Base-by-base conservation (phyloP, 2,329 filamentous ascomycete genomes). In the Neospermospora avenae region DNA sequence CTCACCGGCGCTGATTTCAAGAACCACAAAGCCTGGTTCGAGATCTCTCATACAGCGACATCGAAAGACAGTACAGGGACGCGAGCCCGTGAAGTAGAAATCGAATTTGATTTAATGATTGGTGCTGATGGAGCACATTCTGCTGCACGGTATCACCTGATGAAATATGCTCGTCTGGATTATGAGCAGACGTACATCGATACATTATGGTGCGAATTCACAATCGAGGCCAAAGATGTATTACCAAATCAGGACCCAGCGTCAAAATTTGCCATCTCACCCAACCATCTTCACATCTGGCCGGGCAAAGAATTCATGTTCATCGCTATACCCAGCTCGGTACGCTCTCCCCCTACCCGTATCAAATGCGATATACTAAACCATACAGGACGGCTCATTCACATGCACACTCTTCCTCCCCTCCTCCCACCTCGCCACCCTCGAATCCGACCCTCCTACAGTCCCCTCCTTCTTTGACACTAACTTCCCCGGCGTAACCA, bases 221-320 rank as follows among this genome's bases (percentile, higher is more conserved):
- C 86, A 53, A 91, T 99, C 63, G 79, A 83, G 20, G 81, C 90
- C 0, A 74, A 74, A 31, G 63, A 74, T 2, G 68, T 69, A 0
- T 56, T 66, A 7, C 48, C 64, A 13, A 63, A 64, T 4, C 65
- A 71, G 28, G 72, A 75, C 37, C 65, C 73, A 16, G 67, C 73
- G 48, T 74, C 76, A 28, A 78, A 74, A 66, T 98, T 96, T 72
- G 81, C 81, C 51, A 95, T 98, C 67, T 95, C 91, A 0, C 91
- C 92, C 1, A 90, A 97, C 69, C 93, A 98, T 72, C 81, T 99
- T 1, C 95, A 99, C 75, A 99, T 99, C 72, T 99, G 95, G 95
- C 95, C 95, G 0, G 92, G 90, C 34, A 87, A 87, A 68, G 86
- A 93, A 44, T 93, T 95, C 70, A 98, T 99, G 96, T 99, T 99